Percentiles rank a stretch among this genome's conserved stretches.
Evolutionary conservation across 169 alveolate species (phyloP).

Genomic region (Neospora caninum): DNA sequence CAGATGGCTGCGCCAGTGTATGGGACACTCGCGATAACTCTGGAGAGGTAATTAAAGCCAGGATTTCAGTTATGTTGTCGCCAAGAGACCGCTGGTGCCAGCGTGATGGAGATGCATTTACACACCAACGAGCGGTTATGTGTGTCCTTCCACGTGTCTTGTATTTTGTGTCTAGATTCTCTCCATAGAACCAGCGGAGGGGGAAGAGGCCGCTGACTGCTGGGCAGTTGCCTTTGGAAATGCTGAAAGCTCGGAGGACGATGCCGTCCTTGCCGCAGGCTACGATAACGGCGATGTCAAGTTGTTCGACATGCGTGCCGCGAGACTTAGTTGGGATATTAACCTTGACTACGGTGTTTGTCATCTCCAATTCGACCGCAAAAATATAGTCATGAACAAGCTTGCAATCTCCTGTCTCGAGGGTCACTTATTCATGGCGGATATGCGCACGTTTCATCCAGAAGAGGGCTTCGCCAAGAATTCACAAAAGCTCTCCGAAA

Average conservation of each 20-base stretch:
- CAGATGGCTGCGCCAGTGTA: slow-evolving; percentile 35
- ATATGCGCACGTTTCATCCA: slow-evolving; percentile 88
- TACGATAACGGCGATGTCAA: slow-evolving; percentile 96
- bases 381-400: slow-evolving; percentile 91
- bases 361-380: slow-evolving; percentile 89
- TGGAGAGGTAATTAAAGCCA: not conserved
- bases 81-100: not conserved
- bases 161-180: slow-evolving; percentile 78
- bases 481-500: slow-evolving; percentile 38
- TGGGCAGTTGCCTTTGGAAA: slow-evolving; percentile 95
- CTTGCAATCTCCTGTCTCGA: slow-evolving; percentile 90
- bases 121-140: too few species aligned
- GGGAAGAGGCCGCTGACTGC: slow-evolving; percentile 90
- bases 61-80: not conserved
- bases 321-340: slow-evolving; percentile 86
- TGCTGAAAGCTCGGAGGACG: slow-evolving; percentile 1
- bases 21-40: slow-evolving; percentile 36
- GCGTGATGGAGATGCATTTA: not conserved
- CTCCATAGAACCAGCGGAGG: slow-evolving; percentile 88
- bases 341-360: slow-evolving; percentile 90
- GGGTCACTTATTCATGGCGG: slow-evolving; percentile 87
- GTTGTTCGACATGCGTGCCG: slow-evolving; percentile 88
- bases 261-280: slow-evolving; percentile 80
- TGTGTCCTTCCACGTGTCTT: too few species aligned
- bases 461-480: slow-evolving; percentile 86